Evolutionary conservation across 2,329 filamentous ascomycete species (phyloP).

Genomic region (Claviceps humidiphila): DNA sequence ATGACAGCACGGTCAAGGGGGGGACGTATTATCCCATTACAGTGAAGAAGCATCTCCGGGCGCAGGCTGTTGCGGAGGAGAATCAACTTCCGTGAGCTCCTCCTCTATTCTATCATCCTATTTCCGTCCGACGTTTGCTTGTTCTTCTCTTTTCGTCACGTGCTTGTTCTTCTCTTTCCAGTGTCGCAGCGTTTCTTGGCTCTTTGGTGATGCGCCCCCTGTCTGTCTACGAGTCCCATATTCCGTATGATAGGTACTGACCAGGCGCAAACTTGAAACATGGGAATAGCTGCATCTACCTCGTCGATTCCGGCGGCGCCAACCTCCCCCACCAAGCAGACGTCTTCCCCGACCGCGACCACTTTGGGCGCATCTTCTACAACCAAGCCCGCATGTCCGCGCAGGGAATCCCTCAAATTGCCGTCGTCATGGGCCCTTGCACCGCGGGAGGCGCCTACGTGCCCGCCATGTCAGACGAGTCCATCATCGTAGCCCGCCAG

Average conservation of each 20-base stretch:
- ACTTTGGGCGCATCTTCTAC: slow-evolving; percentile 96
- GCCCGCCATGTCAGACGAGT: slow-evolving; percentile 94
- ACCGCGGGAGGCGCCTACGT: slow-evolving; percentile 94
- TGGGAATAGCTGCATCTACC: slow-evolving; percentile 62
- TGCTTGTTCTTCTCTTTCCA: neutral
- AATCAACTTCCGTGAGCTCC: slow-evolving; percentile 52
- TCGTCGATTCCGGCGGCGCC: slow-evolving; percentile 90
- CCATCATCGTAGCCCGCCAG: slow-evolving; percentile 88
- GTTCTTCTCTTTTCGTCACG: neutral
- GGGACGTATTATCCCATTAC: slow-evolving; percentile 96
- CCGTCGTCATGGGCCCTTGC: slow-evolving; percentile 94
- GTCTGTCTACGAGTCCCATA: neutral
- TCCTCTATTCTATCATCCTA: neutral
- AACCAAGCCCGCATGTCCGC: slow-evolving; percentile 93
- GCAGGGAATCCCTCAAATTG: slow-evolving; percentile 79
- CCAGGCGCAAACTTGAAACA: too few species aligned
- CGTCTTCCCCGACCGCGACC: slow-evolving; percentile 87
- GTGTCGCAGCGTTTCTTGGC: neutral
- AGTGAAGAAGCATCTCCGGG: slow-evolving; percentile 91
- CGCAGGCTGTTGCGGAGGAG: slow-evolving; percentile 80
- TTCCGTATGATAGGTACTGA: too few species aligned
- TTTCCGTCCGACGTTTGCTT: neutral
- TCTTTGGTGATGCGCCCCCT: neutral
- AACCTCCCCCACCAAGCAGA: slow-evolving; percentile 92
- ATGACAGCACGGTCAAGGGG: slow-evolving; percentile 94